phyloP scores from a whole-genome alignment of 805 yeast genomes.

The Suhomyces canberraensis region DNA sequence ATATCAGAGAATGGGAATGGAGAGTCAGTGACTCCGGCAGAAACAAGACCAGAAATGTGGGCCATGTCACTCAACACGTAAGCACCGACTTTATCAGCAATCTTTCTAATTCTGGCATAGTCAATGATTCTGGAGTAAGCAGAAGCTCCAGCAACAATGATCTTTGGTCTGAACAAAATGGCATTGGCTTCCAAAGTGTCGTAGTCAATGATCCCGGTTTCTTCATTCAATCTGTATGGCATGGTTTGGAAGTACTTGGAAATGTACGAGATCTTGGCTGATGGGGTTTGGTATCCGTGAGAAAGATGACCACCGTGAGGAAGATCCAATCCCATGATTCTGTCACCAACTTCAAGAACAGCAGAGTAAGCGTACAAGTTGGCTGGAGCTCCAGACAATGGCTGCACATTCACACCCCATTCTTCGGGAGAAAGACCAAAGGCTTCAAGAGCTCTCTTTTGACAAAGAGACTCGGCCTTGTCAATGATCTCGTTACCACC shows the following conservation, averaged over 20 bases:
- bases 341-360: slow-evolving; percentile 89
- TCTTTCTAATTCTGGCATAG: slow-evolving; percentile 92
- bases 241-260: slow-evolving; percentile 97
- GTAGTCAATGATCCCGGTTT: slow-evolving; percentile 94
- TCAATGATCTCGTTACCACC: slow-evolving; percentile 98
- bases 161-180: slow-evolving; percentile 89
- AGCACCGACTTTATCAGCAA: slow-evolving; percentile 97
- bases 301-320: slow-evolving; percentile 99
- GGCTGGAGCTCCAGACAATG: slow-evolving; percentile 96
- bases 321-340: slow-evolving; percentile 95
- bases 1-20: slow-evolving; percentile 97
- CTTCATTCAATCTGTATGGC: slow-evolving; percentile 93
- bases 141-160: slow-evolving; percentile 95
- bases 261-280: slow-evolving; percentile 90
- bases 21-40: slow-evolving; percentile 93
- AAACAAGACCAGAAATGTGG: slow-evolving; percentile 92
- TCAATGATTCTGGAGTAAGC: slow-evolving; percentile 97
- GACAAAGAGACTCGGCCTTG: slow-evolving; percentile 88
- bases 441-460: slow-evolving; percentile 89
- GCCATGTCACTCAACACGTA: slow-evolving; percentile 98
- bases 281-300: slow-evolving; percentile 95
- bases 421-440: slow-evolving; percentile 72
- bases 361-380: slow-evolving; percentile 96
- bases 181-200: slow-evolving; percentile 93
- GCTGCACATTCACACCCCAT: slow-evolving; percentile 99